Conservation (phyloP, 257 asterid species). For the Gardenia jasminoides region DNA sequence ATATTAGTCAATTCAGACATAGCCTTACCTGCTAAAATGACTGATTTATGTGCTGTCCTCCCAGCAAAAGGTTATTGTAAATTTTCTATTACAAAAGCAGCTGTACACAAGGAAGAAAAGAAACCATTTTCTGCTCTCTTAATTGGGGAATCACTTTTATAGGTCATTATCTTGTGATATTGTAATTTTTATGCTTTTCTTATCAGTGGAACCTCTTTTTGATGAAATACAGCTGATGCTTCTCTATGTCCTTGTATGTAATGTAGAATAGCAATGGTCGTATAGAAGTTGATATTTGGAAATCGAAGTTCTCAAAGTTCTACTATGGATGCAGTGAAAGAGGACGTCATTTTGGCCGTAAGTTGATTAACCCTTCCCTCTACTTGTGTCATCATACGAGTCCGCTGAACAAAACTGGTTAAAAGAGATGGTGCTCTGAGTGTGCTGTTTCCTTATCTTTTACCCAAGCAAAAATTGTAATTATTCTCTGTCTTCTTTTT, state of each 20-base stretch:
- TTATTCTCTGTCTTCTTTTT: not conserved
- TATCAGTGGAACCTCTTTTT: conserved; percentile 7
- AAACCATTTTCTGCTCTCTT: too few relatives aligned
- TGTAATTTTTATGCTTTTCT: not conserved
- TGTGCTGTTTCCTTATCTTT: not conserved
- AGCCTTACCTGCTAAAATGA: not conserved
- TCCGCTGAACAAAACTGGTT: not conserved
- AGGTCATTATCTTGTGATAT: conserved; percentile 2
- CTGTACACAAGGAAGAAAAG: not conserved
- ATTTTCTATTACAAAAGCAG: not conserved
- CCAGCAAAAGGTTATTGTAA: not conserved
- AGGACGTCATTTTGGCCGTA: conserved; percentile 68
- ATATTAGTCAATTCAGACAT: not conserved
- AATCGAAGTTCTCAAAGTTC: conserved; percentile 65
- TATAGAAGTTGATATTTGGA: conserved; percentile 83
- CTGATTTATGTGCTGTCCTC: not conserved
- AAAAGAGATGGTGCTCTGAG: not conserved
- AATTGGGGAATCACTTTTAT: not conserved
- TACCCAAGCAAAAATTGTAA: not conserved
- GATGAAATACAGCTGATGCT: conserved; percentile 21
- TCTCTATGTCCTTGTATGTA: not conserved
- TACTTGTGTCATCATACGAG: not conserved
- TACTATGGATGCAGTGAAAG: conserved; percentile 90
- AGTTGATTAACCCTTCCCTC: conserved; percentile 28
- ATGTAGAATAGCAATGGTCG: conserved; percentile 63